Percentiles rank a stretch among this genome's conserved stretches.
Evolutionary conservation across 2,329 filamentous ascomycete genomes (phyloP).

Genomic region (Fusarium buharicum): DNA sequence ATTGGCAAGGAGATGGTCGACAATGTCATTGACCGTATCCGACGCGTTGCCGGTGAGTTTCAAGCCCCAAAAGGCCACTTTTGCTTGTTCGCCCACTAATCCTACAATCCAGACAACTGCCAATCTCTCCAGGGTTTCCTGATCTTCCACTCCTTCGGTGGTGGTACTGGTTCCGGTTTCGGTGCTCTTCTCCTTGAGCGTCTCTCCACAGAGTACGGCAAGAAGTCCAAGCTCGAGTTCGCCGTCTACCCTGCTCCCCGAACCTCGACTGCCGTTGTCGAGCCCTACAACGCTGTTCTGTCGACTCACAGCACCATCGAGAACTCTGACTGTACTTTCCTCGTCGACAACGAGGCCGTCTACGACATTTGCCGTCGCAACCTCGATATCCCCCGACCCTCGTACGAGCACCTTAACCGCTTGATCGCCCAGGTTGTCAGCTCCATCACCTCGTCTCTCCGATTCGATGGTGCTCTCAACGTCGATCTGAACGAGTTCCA

Average conservation of each 20-base stretch:
- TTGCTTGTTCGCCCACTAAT: constrained; percentile 25
- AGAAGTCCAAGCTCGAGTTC: constrained; percentile 82
- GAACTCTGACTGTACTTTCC: constrained; percentile 82
- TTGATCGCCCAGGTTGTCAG: constrained; percentile 79
- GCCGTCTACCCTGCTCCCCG: constrained; percentile 77
- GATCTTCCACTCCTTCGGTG: constrained; percentile 79
- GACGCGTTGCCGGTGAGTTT: constrained; percentile 72
- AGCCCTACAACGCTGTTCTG: constrained; percentile 79
- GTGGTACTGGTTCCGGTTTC: constrained; percentile 78
- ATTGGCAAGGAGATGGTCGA: constrained; percentile 82
- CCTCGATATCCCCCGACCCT: constrained; percentile 74
- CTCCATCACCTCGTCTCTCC: constrained; percentile 77
- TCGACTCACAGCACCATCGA: constrained; percentile 80
- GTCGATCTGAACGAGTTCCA: constrained; percentile 82
- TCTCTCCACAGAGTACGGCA: constrained; percentile 77
- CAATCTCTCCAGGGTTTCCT: constrained; percentile 77
- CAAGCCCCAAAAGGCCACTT: not conserved
- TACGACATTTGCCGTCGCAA: constrained; percentile 80
- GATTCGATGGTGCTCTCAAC: constrained; percentile 78
- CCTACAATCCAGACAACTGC: constrained; percentile 69
- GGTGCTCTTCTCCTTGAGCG: constrained; percentile 77
- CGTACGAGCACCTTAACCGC: constrained; percentile 77
- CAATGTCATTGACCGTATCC: constrained; percentile 74
- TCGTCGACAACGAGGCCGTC: constrained; percentile 79
- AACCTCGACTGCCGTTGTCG: constrained; percentile 75